phyloP scores from a whole-genome alignment of 208 protist species.

The Balamuthia mandrillaris region DNA sequence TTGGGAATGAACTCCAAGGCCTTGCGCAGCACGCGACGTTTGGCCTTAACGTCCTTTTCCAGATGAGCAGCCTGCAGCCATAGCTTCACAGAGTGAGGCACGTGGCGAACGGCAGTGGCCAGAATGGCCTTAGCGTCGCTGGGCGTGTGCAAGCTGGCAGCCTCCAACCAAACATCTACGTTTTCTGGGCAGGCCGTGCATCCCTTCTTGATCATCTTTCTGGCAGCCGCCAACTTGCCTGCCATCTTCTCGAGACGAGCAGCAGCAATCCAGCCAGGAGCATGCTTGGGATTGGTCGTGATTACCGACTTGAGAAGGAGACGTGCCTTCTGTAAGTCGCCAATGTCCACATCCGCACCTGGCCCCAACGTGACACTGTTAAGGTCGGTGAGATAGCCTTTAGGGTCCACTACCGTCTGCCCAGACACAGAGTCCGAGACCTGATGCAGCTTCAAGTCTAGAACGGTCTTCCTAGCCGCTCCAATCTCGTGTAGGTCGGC shows the following conservation, averaged over 20 bases:
- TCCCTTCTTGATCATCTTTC: slow-evolving; percentile 76
- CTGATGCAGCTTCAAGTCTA: slow-evolving; percentile 69
- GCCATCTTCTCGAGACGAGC: slow-evolving; percentile 82
- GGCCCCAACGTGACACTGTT: slow-evolving; percentile 59
- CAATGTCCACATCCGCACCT: slow-evolving; percentile 64
- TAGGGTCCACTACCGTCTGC: slow-evolving; percentile 85
- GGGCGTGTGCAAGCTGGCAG: slow-evolving; percentile 73
- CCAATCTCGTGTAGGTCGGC: slow-evolving; percentile 77
- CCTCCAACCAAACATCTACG: slow-evolving; percentile 89
- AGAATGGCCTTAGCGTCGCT: slow-evolving; percentile 76
- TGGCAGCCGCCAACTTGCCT: slow-evolving; percentile 74
- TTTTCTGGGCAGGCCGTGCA: slow-evolving; percentile 71
- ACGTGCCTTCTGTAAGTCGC: slow-evolving; percentile 81
- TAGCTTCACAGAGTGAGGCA: slow-evolving; percentile 80
- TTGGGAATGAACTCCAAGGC: slow-evolving; percentile 79
- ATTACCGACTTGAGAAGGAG: slow-evolving; percentile 74
- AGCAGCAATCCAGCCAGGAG: slow-evolving; percentile 75
- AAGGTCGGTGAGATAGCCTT: slow-evolving; percentile 83
- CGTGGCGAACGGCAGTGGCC: slow-evolving; percentile 72
- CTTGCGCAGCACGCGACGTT: slow-evolving; percentile 70
- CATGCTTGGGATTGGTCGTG: slow-evolving; percentile 76
- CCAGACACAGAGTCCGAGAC: slow-evolving; percentile 77
- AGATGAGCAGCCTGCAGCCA: slow-evolving; percentile 80
- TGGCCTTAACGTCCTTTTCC: slow-evolving; percentile 67
- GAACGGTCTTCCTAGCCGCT: slow-evolving; percentile 65